Base-by-base conservation (phyloP, 208 protist genomes). In the Willaertia magna region DNA sequence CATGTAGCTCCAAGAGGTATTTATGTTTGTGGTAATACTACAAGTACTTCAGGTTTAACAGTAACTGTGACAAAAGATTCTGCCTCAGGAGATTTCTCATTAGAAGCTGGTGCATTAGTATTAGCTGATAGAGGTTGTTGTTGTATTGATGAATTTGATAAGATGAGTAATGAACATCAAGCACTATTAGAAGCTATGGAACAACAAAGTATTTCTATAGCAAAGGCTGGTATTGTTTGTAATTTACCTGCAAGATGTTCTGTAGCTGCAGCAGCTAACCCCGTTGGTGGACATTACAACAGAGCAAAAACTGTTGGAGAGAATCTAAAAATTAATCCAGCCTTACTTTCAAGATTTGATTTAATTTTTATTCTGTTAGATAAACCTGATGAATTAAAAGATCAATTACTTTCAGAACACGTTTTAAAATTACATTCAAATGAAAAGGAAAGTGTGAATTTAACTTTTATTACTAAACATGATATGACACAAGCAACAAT, bases 101-200 rank as follows among this genome's bases (percentile, higher is more conserved):
- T 89, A 40, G 87, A 89, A 51, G 87, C 87, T n/a, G 87, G 87
- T 46, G 87, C 87, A n/a, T 52, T 89, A 18, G 86, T 89, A 4
- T 82, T 89, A 34, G 47, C 94, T 11, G 98, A 99, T 89, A 95
- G 97, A 78, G 97, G 97, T 44, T 90, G 97, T 74, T 99, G 97
- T 44, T 99, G 98, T 92, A 99, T 99, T 61, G 98, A 99, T 88
- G 98, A 99, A 87, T 99, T 99, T 89, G 98, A 99, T 90, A 99
- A 99, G 91, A 98, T 98, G 95, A 90, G 91, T 11, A 87, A 89
- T 26, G 97, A 99, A 88, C 97, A 99, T 90, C 94, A 97, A 84
- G 96, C 98, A 22, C 93, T 99, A 67, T 92, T 99, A 12, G 98
- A 99, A 91, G 98, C 98, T 26, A 99, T 99, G 98, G 98, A 99